phyloP scores from a whole-genome alignment of 495 filamentous ascomycete species.

The Penicillium lagena region DNA sequence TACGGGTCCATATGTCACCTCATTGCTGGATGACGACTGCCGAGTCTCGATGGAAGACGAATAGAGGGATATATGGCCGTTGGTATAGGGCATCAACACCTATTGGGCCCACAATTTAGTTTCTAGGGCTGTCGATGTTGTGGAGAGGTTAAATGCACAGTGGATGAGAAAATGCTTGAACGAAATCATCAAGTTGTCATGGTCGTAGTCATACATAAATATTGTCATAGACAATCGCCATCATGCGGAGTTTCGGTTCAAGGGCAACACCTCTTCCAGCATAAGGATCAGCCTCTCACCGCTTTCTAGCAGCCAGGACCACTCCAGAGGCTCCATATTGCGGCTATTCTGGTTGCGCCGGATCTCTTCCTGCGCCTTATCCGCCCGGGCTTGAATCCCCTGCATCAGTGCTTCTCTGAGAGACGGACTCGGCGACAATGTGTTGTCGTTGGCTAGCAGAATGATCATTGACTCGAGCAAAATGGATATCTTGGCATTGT shows the following conservation, averaged over 20 bases:
- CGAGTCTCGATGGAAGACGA: neutral
- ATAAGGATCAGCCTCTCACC: constrained; percentile 32
- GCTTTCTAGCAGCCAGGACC: constrained; percentile 35
- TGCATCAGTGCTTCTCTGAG: constrained; percentile 49
- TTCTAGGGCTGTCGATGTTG: too few species aligned
- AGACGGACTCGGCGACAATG: constrained; percentile 34
- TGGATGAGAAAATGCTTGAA: too few species aligned
- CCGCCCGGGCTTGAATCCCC: constrained; percentile 59
- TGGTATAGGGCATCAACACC: neutral
- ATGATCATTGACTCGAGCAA: constrained; percentile 66
- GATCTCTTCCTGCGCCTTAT: constrained; percentile 42
- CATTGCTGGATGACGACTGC: neutral
- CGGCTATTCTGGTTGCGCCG: constrained; percentile 27
- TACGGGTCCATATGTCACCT: neutral
- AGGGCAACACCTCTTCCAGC: constrained; percentile 15
- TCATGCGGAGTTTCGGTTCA: neutral
- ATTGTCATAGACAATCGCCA: constrained; percentile 1
- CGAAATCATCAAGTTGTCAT: too few species aligned
- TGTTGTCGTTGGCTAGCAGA: constrained; percentile 39
- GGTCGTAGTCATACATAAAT: neutral
- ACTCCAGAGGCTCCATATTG: constrained; percentile 33
- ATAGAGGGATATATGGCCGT: neutral
- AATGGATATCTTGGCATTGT: constrained; percentile 78
- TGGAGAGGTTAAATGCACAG: too few species aligned
- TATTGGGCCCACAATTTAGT: too few species aligned